These are phyloP conservation scores for Eleusine coracana DNA, from an alignment of 176 grass and related monocot genomes.

Conservation along the genomic window DNA sequence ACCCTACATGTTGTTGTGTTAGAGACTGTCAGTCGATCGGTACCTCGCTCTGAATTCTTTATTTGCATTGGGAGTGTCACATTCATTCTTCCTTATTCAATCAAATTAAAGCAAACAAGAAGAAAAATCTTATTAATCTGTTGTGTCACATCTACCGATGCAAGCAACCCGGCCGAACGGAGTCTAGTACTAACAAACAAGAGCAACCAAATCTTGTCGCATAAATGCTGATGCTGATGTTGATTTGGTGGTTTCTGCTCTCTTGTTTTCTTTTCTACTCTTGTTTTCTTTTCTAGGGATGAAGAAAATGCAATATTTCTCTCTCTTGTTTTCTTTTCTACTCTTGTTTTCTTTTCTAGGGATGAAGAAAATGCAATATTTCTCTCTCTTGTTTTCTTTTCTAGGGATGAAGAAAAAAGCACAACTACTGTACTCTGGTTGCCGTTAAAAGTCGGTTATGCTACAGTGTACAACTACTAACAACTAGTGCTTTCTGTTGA, in stretches of 20 bases:
- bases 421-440: not conserved
- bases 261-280: not conserved
- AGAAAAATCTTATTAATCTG: no score
- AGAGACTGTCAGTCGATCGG: no score
- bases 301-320: not conserved
- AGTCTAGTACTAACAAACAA: no score
- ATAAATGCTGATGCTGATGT: not conserved
- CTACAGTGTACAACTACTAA: not conserved
- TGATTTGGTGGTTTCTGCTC: not conserved
- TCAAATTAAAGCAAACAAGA: no score
- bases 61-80: not conserved
- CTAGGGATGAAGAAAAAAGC: no score
- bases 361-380: not conserved
- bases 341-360: no score
- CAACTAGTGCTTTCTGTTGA: not conserved
- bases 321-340: not conserved
- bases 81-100: not conserved
- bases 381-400: not conserved
- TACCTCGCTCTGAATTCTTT: no score
- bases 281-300: no score
- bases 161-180: no score
- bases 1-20: slow-evolving; percentile 36
- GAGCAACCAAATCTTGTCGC: not conserved
- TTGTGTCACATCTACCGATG: not conserved
- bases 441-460: not conserved